These are phyloP conservation scores for Lagenaria siceraria DNA, from an alignment of 306 rosid genomes.

Conservation along the genomic window DNA sequence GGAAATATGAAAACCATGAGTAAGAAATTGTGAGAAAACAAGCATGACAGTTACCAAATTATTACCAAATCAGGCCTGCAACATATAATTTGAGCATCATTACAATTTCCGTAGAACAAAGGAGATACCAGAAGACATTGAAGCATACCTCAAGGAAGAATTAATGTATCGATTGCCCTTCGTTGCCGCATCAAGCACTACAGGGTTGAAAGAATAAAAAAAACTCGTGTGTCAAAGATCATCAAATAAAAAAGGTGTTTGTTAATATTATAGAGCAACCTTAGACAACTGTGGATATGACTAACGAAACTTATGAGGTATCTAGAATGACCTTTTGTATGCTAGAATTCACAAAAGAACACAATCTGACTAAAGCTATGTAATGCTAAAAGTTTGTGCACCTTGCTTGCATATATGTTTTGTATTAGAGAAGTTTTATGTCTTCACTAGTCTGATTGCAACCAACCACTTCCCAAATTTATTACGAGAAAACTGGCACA, in stretches of 20 bases:
- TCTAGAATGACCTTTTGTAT: background rate
- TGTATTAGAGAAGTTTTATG: background rate
- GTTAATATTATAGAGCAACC: background rate
- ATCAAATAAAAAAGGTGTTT: background rate
- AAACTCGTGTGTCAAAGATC: background rate
- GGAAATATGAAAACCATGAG: too few species aligned
- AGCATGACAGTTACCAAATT: too few species aligned
- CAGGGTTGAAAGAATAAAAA: background rate
- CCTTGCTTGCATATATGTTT: background rate
- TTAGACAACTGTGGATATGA: background rate
- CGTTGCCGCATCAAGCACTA: conserved; percentile 77
- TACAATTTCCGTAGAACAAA: background rate
- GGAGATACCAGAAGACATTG: background rate
- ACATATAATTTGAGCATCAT: too few species aligned
- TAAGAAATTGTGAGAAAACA: too few species aligned
- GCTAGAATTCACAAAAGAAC: background rate
- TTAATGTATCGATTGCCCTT: conserved; percentile 77
- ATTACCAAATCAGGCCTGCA: too few species aligned
- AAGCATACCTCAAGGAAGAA: conserved; percentile 71
- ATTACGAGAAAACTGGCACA: background rate
- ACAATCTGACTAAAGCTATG: background rate
- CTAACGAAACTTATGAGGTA: background rate
- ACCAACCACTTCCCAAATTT: background rate
- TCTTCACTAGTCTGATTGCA: background rate
- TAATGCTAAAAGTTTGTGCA: background rate